These are phyloP conservation scores for Leccinum longicurvipes DNA, from an alignment of 768 basidiomycete genomes.

Conservation along the genomic window DNA sequence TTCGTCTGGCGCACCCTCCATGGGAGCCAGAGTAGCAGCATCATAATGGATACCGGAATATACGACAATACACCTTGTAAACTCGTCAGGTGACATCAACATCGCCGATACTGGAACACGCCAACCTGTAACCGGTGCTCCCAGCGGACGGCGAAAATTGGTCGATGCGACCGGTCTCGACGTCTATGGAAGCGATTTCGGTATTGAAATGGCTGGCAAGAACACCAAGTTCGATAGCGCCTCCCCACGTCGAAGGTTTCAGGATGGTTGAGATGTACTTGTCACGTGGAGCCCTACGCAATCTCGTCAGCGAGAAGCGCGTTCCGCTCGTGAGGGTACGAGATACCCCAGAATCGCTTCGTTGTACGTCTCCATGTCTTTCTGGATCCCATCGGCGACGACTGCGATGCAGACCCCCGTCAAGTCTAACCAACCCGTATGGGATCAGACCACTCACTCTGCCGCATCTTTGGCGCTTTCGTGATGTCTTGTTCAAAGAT, in stretches of 20 bases:
- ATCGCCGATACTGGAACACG: neutral
- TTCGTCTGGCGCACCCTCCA: slow-evolving; percentile 68
- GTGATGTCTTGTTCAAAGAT: slow-evolving; percentile 80
- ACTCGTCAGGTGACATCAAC: slow-evolving; percentile 3
- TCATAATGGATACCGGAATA: slow-evolving; percentile 99
- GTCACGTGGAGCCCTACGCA: slow-evolving; percentile 47
- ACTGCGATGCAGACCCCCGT: slow-evolving; percentile 42
- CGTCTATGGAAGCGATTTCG: slow-evolving; percentile 88
- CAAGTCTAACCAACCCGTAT: neutral
- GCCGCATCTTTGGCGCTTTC: slow-evolving; percentile 67
- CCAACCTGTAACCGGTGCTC: slow-evolving; percentile 33
- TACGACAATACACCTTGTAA: slow-evolving; percentile 63
- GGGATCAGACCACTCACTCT: slow-evolving; percentile 47
- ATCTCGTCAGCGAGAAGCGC: neutral
- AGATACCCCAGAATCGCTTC: slow-evolving; percentile 85
- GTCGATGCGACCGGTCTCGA: slow-evolving; percentile 89
- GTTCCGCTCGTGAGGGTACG: neutral
- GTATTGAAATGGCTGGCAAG: slow-evolving; percentile 78
- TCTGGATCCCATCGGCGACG: slow-evolving; percentile 77
- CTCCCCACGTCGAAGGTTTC: slow-evolving; percentile 85
- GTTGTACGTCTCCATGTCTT: slow-evolving; percentile 67
- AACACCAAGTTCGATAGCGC: slow-evolving; percentile 89
- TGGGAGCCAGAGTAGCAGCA: slow-evolving; percentile 78
- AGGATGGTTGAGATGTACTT: slow-evolving; percentile 81
- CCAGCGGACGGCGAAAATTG: slow-evolving; percentile 52